These are phyloP conservation scores for Gaeumannomyces sp. DNA, from an alignment of 2,329 filamentous ascomycete genomes.

Conservation along the genomic window DNA sequence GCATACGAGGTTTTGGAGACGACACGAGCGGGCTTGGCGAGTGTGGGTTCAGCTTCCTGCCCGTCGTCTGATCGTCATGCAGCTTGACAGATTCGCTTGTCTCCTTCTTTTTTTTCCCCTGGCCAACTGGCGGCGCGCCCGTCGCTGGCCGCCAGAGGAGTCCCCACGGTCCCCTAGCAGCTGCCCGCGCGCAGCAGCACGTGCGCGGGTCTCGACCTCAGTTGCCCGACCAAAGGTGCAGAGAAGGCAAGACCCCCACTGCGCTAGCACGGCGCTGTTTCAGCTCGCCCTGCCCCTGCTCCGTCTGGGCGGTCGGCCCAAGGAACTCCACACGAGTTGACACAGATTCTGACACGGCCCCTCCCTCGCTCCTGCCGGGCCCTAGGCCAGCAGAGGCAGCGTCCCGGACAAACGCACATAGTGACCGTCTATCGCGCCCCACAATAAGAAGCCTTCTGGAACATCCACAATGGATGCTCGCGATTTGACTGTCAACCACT, in stretches of 20 bases:
- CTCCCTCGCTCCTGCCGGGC: neutral
- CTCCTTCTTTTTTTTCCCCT: no score
- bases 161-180: no score
- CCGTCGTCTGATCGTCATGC: neutral
- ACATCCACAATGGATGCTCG: neutral
- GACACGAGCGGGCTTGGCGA: neutral
- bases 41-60: neutral
- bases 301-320: no score
- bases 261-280: neutral
- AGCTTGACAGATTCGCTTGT: no score
- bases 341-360: slow-evolving; percentile 1
- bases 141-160: no score
- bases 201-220: no score
- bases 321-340: neutral
- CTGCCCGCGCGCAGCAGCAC: no score
- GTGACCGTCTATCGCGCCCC: no score
- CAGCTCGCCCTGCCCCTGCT: neutral
- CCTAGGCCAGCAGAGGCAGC: neutral
- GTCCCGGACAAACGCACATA: no score
- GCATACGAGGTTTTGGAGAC: neutral
- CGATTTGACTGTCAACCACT: no score
- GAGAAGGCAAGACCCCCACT: neutral
- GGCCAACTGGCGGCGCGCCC: no score
- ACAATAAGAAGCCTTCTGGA: neutral
- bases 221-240: no score